Base-by-base conservation (phyloP, 441 rosid species). In the Jatropha podagrica region DNA sequence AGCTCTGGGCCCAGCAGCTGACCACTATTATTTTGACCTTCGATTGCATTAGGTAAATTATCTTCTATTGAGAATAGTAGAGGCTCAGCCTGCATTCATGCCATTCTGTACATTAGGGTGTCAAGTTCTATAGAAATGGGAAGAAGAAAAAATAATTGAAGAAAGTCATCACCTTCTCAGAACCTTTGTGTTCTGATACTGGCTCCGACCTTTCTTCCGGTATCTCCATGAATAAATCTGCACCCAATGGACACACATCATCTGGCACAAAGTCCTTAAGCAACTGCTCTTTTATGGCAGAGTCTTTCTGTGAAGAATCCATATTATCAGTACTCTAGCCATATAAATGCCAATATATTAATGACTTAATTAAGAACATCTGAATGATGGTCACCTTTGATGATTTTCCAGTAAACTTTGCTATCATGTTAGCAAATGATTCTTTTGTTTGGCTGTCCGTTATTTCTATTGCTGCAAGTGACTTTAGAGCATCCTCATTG, bases 231-330 rank as follows among this genome's bases (percentile, higher is more conserved):
- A 89, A 86, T 74, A 83, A 77, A 74, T 87, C 85, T 63, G 88
- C 80, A 79, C 90, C 97, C 75, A 85, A 76, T 46, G 94, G 97
- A 82, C 95, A 92, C 58, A 78, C 94, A 26, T 89, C 94, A 46
- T 89, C 86, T 8, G 97, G 96, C 72, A 86, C 77, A 77, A 91
- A 95, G 70, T 89, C 93, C 58, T 69, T 82, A 73, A 89, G 85
- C 83, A 95, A 78, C 85, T 88, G 88, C 72, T 86, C 86, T 70
- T 75, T 85, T 65, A 88, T 71, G 65, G 82, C 71, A 37, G 90
- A 72, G 60, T 83, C 88, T 77, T 85, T 77, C 95, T 87, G 89
- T 82, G 73, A 81, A 52, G 73, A 76, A 78, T 68, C 58, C 17
- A 38, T 65, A 81, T 74, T 61, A 69, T 87, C 72, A 83, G 71